phyloP scores from a whole-genome alignment of 768 basidiomycete species.

The Pleurotus platypus region DNA sequence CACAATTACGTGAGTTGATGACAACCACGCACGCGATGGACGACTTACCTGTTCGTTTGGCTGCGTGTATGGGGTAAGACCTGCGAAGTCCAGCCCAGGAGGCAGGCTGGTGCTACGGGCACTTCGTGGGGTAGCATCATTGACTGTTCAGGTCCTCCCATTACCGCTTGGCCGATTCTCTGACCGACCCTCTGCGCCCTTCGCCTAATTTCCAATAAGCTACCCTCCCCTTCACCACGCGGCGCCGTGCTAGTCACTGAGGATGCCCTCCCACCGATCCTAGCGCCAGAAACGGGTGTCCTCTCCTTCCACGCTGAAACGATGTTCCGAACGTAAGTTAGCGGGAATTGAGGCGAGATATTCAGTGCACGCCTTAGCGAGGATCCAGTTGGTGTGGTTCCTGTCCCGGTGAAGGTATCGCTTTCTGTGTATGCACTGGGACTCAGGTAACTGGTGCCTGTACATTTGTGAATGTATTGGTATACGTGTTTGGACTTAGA shows the following conservation, averaged over 20 bases:
- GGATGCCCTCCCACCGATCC: conserved; percentile 28
- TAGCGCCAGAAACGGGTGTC: conserved; percentile 45
- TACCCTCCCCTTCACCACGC: conserved; percentile 28
- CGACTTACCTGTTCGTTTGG: conserved; percentile 44
- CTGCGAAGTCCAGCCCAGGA: conserved; percentile 40
- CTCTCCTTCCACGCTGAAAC: conserved; percentile 81
- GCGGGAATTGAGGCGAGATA: conserved; percentile 64
- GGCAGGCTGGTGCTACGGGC: conserved; percentile 30
- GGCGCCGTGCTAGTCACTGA: conserved; percentile 36
- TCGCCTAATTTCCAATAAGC: conserved; percentile 49
- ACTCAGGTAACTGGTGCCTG: conserved; percentile 28
- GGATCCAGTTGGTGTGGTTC: conserved; percentile 42
- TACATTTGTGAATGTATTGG: conserved; percentile 32
- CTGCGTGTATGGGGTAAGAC: conserved; percentile 45
- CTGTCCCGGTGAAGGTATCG: conserved; percentile 36
- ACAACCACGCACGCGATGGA: conserved; percentile 7
- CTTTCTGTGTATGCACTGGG: conserved; percentile 26
- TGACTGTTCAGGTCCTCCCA: conserved; percentile 14
- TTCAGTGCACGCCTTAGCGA: conserved; percentile 59
- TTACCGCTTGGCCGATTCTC: conserved; percentile 26
- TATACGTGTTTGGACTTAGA: conserved; percentile 30
- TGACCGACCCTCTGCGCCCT: conserved; percentile 37
- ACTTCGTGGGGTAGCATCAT: conserved; percentile 27
- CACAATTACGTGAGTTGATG: conserved; percentile 17
- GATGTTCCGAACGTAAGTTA: conserved; percentile 74